These are phyloP conservation scores for Ascochyta viciae-villosae DNA, from an alignment of 2,329 filamentous ascomycete genomes.

Conservation along the genomic window DNA sequence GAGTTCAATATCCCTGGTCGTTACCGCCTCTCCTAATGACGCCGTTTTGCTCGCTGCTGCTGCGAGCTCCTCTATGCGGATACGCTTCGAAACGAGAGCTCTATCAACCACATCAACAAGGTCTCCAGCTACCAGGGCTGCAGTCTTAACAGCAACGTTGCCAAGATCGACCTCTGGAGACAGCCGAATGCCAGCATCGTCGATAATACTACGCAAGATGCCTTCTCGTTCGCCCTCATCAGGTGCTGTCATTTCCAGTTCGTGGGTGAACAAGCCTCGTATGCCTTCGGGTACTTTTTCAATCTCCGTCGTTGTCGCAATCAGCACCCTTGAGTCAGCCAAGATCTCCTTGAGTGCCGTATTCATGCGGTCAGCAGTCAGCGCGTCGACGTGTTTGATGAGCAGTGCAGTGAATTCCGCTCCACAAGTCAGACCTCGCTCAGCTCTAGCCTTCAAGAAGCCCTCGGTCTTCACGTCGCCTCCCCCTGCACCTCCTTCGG, in stretches of 20 bases:
- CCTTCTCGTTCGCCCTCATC: slow-evolving; percentile 92
- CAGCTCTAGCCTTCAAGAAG: slow-evolving; percentile 84
- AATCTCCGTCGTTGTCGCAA: slow-evolving; percentile 93
- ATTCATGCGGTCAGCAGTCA: slow-evolving; percentile 90
- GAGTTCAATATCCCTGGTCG: slow-evolving; percentile 82
- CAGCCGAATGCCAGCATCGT: slow-evolving; percentile 76
- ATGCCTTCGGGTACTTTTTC: slow-evolving; percentile 93
- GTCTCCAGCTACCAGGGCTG: slow-evolving; percentile 92
- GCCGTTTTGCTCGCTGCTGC: slow-evolving; percentile 50
- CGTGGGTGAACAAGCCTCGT: slow-evolving; percentile 90
- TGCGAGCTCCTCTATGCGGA: slow-evolving; percentile 78
- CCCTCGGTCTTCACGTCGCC: slow-evolving; percentile 95
- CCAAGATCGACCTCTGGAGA: slow-evolving; percentile 84
- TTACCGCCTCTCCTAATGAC: slow-evolving; percentile 56
- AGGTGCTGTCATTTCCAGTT: slow-evolving; percentile 90
- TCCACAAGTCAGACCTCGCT: slow-evolving; percentile 88
- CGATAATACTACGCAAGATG: slow-evolving; percentile 79
- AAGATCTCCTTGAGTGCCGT: slow-evolving; percentile 84
- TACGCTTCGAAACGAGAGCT: slow-evolving; percentile 77
- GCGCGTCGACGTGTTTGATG: slow-evolving; percentile 87
- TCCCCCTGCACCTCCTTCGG: slow-evolving; percentile 86
- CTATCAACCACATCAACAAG: slow-evolving; percentile 93
- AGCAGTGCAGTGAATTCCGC: slow-evolving; percentile 81
- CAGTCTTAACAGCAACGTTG: slow-evolving; percentile 90
- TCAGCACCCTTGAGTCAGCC: slow-evolving; percentile 78